A percentile compares a stretch with the other conserved stretches of the same genome.
Evolutionary conservation across 192 early-diverging fungal species (phyloP).

Genomic region (Phlyctochytrium bullatum): DNA sequence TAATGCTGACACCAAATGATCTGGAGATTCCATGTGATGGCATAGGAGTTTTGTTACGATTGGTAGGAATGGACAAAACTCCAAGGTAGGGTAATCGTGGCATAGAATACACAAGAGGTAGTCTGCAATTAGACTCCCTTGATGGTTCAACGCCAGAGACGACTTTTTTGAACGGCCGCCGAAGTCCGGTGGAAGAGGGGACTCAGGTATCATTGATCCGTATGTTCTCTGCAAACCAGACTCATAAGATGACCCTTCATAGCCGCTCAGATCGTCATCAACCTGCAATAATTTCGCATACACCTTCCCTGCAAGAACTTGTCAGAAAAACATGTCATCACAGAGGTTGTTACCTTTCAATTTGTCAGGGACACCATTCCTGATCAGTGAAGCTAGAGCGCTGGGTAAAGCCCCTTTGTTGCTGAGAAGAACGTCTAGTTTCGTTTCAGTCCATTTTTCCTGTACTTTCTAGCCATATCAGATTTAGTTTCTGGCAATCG

Average conservation of each 20-base stretch:
- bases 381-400: constrained; percentile 30
- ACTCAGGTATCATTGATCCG: constrained; percentile 31
- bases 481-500: not conserved
- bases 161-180: constrained; percentile 32
- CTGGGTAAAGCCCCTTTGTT: not conserved
- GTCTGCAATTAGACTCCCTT: constrained; percentile 22
- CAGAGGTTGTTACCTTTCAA: constrained; percentile 20
- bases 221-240: constrained; percentile 32
- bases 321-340: not conserved
- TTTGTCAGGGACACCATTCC: constrained; percentile 31
- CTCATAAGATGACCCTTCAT: constrained; percentile 45
- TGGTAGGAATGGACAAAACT: constrained; percentile 44
- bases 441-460: not conserved
- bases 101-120: constrained; percentile 42
- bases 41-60: constrained; percentile 29
- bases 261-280: constrained; percentile 15
- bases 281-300: constrained; percentile 39
- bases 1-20: constrained; percentile 31
- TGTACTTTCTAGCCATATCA: not conserved
- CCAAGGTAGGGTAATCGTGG: constrained; percentile 46
- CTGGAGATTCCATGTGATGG: constrained; percentile 36
- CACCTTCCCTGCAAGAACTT: constrained; percentile 23
- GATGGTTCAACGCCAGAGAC: constrained; percentile 19
- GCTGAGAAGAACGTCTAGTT: not conserved
- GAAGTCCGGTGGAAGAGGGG: constrained; percentile 40